Conservation (phyloP, 768 basidiomycete genomes). For the Erythrobasidium yunnanense region DNA sequence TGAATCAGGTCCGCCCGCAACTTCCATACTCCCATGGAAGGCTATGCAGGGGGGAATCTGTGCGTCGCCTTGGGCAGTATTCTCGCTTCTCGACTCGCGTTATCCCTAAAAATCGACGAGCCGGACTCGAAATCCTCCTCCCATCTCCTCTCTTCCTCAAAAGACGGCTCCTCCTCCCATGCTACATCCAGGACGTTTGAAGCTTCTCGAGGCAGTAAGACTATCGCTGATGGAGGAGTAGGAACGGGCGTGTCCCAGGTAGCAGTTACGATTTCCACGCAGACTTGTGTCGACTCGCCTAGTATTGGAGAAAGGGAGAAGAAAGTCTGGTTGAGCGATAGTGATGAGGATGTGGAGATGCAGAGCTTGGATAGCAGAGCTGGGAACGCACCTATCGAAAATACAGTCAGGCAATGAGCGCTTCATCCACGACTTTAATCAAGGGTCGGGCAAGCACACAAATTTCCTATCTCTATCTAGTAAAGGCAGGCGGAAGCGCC, state of each 20-base stretch:
- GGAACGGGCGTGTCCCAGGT: neutral
- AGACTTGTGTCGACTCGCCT: neutral
- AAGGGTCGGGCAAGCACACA: too few species aligned
- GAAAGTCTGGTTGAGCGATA: neutral
- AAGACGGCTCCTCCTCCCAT: neutral
- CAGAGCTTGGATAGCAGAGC: neutral
- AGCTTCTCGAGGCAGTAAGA: neutral
- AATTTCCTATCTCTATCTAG: too few species aligned
- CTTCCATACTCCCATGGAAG: neutral
- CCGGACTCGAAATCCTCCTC: neutral
- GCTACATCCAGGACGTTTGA: neutral
- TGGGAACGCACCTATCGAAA: too few species aligned
- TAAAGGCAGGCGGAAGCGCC: too few species aligned
- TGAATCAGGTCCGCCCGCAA: neutral
- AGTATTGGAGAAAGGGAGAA: neutral
- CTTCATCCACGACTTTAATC: too few species aligned
- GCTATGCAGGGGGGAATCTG: neutral
- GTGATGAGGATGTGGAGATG: neutral
- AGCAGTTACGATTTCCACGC: neutral
- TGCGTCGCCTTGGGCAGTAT: neutral
- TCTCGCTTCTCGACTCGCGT: neutral
- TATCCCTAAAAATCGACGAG: neutral
- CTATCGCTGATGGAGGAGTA: neutral
- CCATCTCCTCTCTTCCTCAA: neutral
- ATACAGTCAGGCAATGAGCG: too few species aligned